Evolutionary conservation across 1,284 basidiomycete genomes (phyloP).

Genomic region (Tilletia caries): DNA sequence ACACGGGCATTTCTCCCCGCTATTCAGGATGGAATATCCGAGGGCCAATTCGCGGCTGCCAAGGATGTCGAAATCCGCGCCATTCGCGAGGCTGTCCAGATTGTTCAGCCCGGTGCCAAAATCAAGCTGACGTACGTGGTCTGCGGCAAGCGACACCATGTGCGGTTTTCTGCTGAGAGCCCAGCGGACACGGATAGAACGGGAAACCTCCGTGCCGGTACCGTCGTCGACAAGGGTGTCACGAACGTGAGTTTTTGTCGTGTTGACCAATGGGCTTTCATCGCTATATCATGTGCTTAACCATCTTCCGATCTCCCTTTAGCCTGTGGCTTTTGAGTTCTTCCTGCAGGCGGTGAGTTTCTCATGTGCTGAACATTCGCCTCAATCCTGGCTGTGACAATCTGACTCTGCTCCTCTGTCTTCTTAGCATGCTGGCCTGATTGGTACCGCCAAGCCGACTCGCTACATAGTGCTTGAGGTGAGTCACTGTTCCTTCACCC

Average conservation of each 20-base stretch:
- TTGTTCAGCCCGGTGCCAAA: constrained; percentile 28
- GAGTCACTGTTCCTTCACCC: neutral
- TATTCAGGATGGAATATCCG: constrained; percentile 58
- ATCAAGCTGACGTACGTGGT: constrained; percentile 46
- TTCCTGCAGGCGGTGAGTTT: constrained; percentile 30
- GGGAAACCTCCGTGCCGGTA: constrained; percentile 57
- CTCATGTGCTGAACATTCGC: constrained; percentile 16
- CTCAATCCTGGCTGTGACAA: constrained; percentile 44
- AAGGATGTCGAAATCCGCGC: constrained; percentile 54
- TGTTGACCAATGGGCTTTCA: too few species aligned
- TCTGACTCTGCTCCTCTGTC: constrained; percentile 40
- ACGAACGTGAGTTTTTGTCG: constrained; percentile 23
- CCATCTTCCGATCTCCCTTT: too few species aligned
- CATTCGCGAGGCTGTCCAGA: constrained; percentile 40
- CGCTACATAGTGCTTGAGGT: constrained; percentile 48
- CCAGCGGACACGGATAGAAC: constrained; percentile 40
- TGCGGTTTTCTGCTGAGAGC: constrained; percentile 55
- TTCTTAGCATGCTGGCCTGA: constrained; percentile 46
- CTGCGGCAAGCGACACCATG: constrained; percentile 52
- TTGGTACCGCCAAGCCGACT: constrained; percentile 55
- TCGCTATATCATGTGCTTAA: too few species aligned
- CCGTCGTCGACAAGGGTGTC: constrained; percentile 53
- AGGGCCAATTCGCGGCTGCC: constrained; percentile 57
- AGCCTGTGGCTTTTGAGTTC: constrained; percentile 57
- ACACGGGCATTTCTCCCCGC: constrained; percentile 53